Evolutionary conservation across 371 early-diverging fungal species (phyloP).

Genomic region (Rhizopus microsporus): DNA sequence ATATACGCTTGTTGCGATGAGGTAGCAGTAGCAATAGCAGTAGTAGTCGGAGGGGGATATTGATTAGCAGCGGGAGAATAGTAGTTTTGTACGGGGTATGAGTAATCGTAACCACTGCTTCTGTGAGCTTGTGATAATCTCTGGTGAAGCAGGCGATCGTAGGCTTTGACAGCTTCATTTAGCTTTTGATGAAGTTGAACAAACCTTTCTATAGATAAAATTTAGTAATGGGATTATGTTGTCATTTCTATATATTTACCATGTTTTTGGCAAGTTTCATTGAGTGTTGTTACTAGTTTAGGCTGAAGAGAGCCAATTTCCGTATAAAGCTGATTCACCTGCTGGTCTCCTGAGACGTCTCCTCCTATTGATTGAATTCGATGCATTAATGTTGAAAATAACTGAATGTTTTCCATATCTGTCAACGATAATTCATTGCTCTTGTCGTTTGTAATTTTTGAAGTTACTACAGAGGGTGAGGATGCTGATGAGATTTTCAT

Average conservation of each 20-base stretch:
- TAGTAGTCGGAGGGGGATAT: slow-evolving; percentile 4
- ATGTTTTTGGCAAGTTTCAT: slow-evolving; percentile 69
- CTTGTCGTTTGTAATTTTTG: slow-evolving; percentile 7
- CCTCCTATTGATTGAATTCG: slow-evolving; percentile 58
- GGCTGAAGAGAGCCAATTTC: slow-evolving; percentile 75
- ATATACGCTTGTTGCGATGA: too few species aligned
- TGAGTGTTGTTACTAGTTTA: slow-evolving; percentile 67
- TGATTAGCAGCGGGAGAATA: slow-evolving; percentile 10
- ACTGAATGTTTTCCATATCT: slow-evolving; percentile 75
- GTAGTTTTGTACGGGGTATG: slow-evolving; percentile 16
- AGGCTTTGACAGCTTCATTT: slow-evolving; percentile 77
- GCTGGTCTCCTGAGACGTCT: slow-evolving; percentile 64
- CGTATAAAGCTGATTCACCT: slow-evolving; percentile 67
- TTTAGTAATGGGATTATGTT: slow-evolving; percentile 26
- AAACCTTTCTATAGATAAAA: slow-evolving; percentile 54
- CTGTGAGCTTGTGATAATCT: slow-evolving; percentile 28
- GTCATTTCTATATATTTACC: slow-evolving; percentile 32
- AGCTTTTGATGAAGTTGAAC: slow-evolving; percentile 79
- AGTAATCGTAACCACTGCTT: neutral
- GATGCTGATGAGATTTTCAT: slow-evolving; percentile 20
- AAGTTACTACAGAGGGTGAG: slow-evolving; percentile 9
- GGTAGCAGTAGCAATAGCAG: slow-evolving; percentile 1
- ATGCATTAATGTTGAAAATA: slow-evolving; percentile 74
- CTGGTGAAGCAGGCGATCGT: slow-evolving; percentile 81
- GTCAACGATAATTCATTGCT: slow-evolving; percentile 53